phyloP scores from a whole-genome alignment of 1,139 yeast genomes.

The Geotrichum europaeum region DNA sequence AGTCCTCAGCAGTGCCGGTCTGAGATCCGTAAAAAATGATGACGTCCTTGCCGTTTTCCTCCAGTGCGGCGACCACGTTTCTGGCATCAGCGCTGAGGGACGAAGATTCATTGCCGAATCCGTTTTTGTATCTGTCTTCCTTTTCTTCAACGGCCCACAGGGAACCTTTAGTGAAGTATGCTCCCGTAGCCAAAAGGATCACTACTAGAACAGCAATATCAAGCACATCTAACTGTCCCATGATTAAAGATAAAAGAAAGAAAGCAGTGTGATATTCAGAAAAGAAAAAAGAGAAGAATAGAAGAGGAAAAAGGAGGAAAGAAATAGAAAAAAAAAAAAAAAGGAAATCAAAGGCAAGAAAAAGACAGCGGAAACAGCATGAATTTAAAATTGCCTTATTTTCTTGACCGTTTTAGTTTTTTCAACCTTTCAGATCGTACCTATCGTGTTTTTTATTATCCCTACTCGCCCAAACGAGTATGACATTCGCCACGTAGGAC shows the following conservation, averaged over 20 bases:
- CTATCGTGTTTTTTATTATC: not conserved
- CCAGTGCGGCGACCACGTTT: slow-evolving; percentile 56
- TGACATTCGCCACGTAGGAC: not conserved
- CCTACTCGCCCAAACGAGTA: not conserved
- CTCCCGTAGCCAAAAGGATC: slow-evolving; percentile 55
- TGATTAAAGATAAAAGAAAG: not conserved
- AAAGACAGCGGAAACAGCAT: not conserved
- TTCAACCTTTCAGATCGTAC: not conserved
- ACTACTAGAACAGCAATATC: slow-evolving; percentile 66
- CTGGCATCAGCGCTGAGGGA: slow-evolving; percentile 41
- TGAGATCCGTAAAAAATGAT: slow-evolving; percentile 90
- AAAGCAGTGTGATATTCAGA: not conserved
- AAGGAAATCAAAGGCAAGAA: not conserved
- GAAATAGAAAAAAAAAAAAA: not conserved
- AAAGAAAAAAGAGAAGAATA: not conserved
- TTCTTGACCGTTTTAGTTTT: not conserved
- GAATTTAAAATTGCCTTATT: not conserved
- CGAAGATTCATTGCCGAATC: slow-evolving; percentile 33
- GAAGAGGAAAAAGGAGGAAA: not conserved
- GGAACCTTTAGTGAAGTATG: slow-evolving; percentile 61
- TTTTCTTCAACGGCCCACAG: slow-evolving; percentile 42
- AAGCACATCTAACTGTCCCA: slow-evolving; percentile 49
- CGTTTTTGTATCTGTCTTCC: slow-evolving; percentile 35
- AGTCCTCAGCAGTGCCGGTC: slow-evolving; percentile 99
- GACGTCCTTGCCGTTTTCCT: slow-evolving; percentile 62